Evolutionary conservation across 2,329 filamentous ascomycete genomes (phyloP), one percentile per base, ranked within the genome.

Genomic region (Lasiodiplodia gonubiensis): DNA sequence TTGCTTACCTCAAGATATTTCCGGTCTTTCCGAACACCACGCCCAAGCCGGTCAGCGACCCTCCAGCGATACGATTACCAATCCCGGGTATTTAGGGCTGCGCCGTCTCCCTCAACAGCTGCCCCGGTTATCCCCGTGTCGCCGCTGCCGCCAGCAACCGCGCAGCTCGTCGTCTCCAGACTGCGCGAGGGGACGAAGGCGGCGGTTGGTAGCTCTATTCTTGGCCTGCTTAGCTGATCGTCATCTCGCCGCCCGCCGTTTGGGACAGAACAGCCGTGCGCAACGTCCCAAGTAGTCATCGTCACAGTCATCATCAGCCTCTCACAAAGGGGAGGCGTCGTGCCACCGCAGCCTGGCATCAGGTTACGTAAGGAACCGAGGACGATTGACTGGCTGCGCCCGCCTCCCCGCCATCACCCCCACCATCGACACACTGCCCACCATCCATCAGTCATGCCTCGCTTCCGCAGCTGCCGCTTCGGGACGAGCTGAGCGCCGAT

Each of bases 381-480:
- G 10, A 16, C 33, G 33, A 55, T 33, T 35, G 30, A 54, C 52
- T 54, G 30, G 27, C 14, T 25, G 25, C 14, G 25, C 16, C 30
- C 52, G n/a, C 30, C 27, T 54, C 33, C 53, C 53, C 18, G 53
- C 53, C 53, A 46, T 39, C 52, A 37, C 30, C 14, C 53, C 25
- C 46, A 21, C 30, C 18, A 35, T 51, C 42, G 42, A 46, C 18
- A 11, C 39, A 6, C 39, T 42, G 39, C 39, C 39, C 42, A 46
- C 42, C 42, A 46, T 46, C 18, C 42, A 46, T n/a, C 18, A 11
- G n/a, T n/a, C 39, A 10, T 21, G 42, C 42, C 27, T 48, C 49
- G 59, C 59, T 63, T 63, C 59, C 59, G 59, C 59, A 63, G 59
- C 59, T 63, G 59, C 59, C 59, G 59, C 30, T 51, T 63, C 59